Percentiles rank a stretch among this genome's conserved stretches.
Conservation (phyloP, 2,329 filamentous ascomycete species). For the Pleurostoma richardsiae region DNA sequence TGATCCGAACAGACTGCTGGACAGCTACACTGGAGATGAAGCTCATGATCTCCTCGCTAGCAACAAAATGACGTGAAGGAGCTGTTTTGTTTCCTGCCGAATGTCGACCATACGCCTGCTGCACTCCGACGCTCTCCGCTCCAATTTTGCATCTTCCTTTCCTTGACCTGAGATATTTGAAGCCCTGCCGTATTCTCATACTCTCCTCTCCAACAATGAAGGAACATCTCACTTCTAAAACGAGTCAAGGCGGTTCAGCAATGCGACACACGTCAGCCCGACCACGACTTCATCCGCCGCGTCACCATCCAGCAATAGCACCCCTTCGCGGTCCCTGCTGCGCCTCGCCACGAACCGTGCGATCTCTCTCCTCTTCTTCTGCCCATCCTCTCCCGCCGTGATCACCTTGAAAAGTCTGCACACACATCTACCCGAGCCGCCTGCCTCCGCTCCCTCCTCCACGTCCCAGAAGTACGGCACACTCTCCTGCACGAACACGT, state of each 20-base stretch:
- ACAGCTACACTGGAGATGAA: no score
- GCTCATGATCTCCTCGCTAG: no score
- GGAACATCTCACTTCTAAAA: constrained; percentile 33
- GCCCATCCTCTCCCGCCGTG: neutral
- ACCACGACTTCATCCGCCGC: constrained; percentile 3
- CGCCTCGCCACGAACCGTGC: constrained; percentile 1
- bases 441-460: neutral
- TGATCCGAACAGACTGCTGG: no score
- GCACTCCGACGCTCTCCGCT: no score
- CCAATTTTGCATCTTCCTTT: no score
- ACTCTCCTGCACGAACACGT: constrained; percentile 8
- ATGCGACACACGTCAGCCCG: constrained; percentile 1
- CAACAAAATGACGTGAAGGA: no score
- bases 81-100: no score
- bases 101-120: no score
- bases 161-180: no score
- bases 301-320: constrained; percentile 3
- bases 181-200: no score
- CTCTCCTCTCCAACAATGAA: no score
- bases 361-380: constrained; percentile 5
- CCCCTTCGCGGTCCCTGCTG: constrained; percentile 1
- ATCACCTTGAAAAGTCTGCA: neutral
- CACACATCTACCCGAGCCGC: neutral
- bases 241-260: constrained; percentile 27
- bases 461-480: constrained; percentile 9